Base-by-base conservation (phyloP, 116 monocot species). In the Posidonia oceanica region DNA sequence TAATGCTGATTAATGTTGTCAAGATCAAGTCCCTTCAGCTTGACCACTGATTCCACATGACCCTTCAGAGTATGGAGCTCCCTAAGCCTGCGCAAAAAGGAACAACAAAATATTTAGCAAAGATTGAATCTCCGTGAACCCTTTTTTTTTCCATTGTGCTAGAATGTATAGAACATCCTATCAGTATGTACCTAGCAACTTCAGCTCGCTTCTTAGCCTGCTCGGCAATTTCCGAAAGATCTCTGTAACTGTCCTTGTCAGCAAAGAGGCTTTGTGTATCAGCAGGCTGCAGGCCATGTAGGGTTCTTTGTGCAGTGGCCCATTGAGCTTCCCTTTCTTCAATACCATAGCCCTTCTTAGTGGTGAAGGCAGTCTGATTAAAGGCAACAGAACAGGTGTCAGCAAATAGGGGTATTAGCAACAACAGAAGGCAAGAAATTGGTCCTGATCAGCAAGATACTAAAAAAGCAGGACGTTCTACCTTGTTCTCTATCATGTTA, bases 171-270 rank as follows among this genome's bases (percentile, higher is more conserved):
- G 48, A 48, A 1, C 5, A 67, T 51, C 39, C 39, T 38, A 40
- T 41, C 39, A 39, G 16, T 42, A 20, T 18, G 39, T 72, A 94
- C 94, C 95, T 95, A 62, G 91, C 95, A 54, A 95, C 75, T 66
- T 91, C 95, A 20, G 91, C 91, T 4, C 95, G 82, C 51, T 84
- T 71, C 66, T 91, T 95, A 59, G 95, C 95, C 66, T 95, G 88
- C 80, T 95, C 95, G 0, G 95, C 95, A 4, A 95, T 95, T 81
- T 95, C 95, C 0, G 95, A 88, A 14, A 95, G 86, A 69, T 91
- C 95, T 51, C 95, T 78, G 81, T 91, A 95, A 84, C 83, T 87
- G 66, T 67, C 85, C 84, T 86, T 95, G 38, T 95, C 87, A 36
- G 39, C n/a, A 69, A 95, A 88, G 67, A 95, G 66, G 52, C 68